Base-by-base conservation (phyloP, 208 protist genomes). In the Kentomonas sorsogonicus region DNA sequence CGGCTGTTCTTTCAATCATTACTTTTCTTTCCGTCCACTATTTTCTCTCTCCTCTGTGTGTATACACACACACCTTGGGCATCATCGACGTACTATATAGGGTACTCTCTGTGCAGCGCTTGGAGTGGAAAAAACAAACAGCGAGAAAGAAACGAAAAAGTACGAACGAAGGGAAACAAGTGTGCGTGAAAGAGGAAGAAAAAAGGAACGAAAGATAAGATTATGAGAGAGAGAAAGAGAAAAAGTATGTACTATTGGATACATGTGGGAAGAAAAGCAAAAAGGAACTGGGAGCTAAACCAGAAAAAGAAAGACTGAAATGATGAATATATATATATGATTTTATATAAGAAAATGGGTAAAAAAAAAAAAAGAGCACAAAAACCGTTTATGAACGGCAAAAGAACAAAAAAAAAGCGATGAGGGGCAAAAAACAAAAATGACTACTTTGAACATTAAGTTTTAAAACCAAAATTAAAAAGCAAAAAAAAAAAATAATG, bases 271-370 rank as follows among this genome's bases (percentile, higher is more conserved):
- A n/a, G n/a, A n/a, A n/a, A n/a, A n/a, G n/a, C n/a, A n/a, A n/a
- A n/a, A n/a, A n/a, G n/a, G n/a, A n/a, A n/a, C n/a, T n/a, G n/a
- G n/a, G n/a, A n/a, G n/a, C n/a, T n/a, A n/a, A n/a, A n/a, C n/a
- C n/a, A n/a, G n/a, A n/a, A n/a, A n/a, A n/a, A n/a, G n/a, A n/a
- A n/a, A n/a, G n/a, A n/a, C n/a, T n/a, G n/a, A n/a, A n/a, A n/a
- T n/a, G 43, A 63, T 36, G 23, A 3, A 56, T 41, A 59, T 58
- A 66, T 60, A 52, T 59, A 60, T 66, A 50, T 60, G 60, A 36
- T 44, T 58, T 29, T 60, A 60, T 66, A 13, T 46, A 52, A 36
- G 9, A 36, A 53, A 34, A 38, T 29, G 10, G 7, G 15, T 15
- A 58, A 66, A 16, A 50, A 63, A 52, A 48, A 20, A 36, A 23